phyloP scores from a whole-genome alignment of 805 yeast genomes.

The Candida coquimbonensis region DNA sequence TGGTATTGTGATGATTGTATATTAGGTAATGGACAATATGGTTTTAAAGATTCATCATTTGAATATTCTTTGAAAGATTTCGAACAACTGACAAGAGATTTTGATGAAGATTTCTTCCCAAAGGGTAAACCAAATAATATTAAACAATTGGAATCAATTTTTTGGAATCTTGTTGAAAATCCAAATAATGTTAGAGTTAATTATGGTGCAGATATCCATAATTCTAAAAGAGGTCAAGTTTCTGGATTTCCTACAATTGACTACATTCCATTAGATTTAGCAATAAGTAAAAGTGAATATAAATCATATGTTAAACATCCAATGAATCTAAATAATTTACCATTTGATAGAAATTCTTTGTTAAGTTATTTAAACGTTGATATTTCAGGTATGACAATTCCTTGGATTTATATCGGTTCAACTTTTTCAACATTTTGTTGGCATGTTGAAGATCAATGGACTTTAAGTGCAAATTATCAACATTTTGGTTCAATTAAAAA shows the following conservation, averaged over 20 bases:
- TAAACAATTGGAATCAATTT: constrained; percentile 48
- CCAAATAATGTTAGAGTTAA: constrained; percentile 52
- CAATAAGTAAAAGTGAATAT: constrained; percentile 14
- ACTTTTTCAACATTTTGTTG: constrained; percentile 89
- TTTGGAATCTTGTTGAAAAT: constrained; percentile 52
- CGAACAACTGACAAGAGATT: constrained; percentile 44
- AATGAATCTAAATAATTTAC: constrained; percentile 70
- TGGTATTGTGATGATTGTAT: constrained; percentile 86
- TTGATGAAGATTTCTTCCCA: constrained; percentile 38
- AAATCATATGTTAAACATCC: constrained; percentile 48
- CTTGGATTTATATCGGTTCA: constrained; percentile 92
- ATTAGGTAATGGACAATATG: constrained; percentile 83
- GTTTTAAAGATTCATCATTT: constrained; percentile 65
- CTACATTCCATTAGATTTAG: constrained; percentile 23
- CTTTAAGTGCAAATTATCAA: constrained; percentile 86
- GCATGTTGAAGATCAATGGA: constrained; percentile 95
- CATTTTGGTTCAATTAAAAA: constrained; percentile 85
- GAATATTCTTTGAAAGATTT: constrained; percentile 56
- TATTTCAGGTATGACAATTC: constrained; percentile 90
- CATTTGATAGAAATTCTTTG: constrained; percentile 64
- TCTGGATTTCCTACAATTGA: constrained; percentile 65
- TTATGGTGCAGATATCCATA: constrained; percentile 84
- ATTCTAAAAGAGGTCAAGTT: constrained; percentile 52
- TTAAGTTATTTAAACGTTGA: constrained; percentile 55
- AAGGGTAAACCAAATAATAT: constrained; percentile 26